These are phyloP conservation scores for Diaporthe helianthi DNA, from an alignment of 2,329 filamentous ascomycete species.

Conservation along the genomic window DNA sequence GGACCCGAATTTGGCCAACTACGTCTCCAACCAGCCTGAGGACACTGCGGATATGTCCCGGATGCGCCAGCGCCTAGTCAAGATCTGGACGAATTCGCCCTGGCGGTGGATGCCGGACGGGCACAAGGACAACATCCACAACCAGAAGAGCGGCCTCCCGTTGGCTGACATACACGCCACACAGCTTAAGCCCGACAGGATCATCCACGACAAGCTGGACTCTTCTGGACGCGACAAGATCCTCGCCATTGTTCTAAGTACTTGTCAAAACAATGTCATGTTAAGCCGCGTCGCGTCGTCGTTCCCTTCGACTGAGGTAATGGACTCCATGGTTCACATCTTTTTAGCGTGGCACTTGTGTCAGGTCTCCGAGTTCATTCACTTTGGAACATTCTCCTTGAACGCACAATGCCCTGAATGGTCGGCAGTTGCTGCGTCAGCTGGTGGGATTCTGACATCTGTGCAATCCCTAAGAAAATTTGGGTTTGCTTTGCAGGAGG, in stretches of 20 bases:
- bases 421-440: slow-evolving; percentile 64
- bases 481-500: slow-evolving; percentile 62
- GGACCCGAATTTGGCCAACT: slow-evolving; percentile 36
- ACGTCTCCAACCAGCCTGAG: slow-evolving; percentile 39
- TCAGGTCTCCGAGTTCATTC: slow-evolving; percentile 66
- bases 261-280: slow-evolving; percentile 58
- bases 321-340: slow-evolving; percentile 68
- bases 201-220: slow-evolving; percentile 53
- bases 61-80: slow-evolving; percentile 55
- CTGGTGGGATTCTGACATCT: slow-evolving; percentile 66
- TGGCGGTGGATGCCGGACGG: slow-evolving; percentile 57
- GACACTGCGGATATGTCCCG: slow-evolving; percentile 51
- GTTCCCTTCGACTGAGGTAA: slow-evolving; percentile 66
- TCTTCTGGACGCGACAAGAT: slow-evolving; percentile 64
- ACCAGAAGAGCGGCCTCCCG: slow-evolving; percentile 54
- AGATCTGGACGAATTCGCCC: slow-evolving; percentile 57
- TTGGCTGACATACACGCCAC: slow-evolving; percentile 49
- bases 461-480: slow-evolving; percentile 66
- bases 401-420: slow-evolving; percentile 64
- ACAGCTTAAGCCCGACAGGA: slow-evolving; percentile 47
- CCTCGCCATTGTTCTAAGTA: slow-evolving; percentile 68
- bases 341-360: slow-evolving; percentile 64
- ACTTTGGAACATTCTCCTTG: slow-evolving; percentile 65
- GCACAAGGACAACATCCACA: slow-evolving; percentile 52
- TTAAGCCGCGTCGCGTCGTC: slow-evolving; percentile 62